Conservation (phyloP, 176 grass and related monocot species). For the barley (Hordeum vulgare) region DNA sequence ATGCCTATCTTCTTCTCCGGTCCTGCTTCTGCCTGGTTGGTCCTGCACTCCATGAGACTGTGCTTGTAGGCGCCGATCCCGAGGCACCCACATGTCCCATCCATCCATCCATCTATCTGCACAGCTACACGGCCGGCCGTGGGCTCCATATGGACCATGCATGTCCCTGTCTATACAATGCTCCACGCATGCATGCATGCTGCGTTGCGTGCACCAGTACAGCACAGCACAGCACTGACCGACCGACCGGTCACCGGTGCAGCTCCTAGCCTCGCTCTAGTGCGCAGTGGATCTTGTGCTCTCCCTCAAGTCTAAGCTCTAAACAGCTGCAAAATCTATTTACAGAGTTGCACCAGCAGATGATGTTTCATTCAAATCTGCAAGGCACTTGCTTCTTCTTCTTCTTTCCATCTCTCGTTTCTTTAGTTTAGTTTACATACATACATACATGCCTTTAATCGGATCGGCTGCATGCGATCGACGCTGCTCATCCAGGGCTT, state of each 20-base stretch:
- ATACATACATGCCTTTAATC: not conserved
- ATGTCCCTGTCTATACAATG: not conserved
- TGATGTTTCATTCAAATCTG: no score
- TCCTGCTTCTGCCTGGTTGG: not conserved
- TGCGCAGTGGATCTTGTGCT: no score
- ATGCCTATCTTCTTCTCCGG: not conserved
- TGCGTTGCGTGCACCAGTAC: not conserved
- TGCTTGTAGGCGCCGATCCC: conserved; percentile 23
- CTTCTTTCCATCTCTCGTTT: not conserved
- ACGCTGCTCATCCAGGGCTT: not conserved
- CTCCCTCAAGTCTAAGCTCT: no score
- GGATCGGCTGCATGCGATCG: not conserved
- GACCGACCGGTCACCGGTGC: no score
- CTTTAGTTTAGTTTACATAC: no score
- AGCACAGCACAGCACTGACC: no score
- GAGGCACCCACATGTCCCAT: not conserved
- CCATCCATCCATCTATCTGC: not conserved
- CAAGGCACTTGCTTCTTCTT: no score
- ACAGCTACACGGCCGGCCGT: not conserved
- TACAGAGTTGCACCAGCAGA: no score
- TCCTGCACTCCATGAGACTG: conserved; percentile 18
- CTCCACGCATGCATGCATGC: not conserved
- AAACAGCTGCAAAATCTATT: no score
- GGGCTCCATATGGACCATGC: not conserved
- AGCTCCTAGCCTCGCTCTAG: no score